Percentiles rank a stretch among this genome's conserved stretches.
phyloP scores from a whole-genome alignment of 75 land plant species.

The Adiantum capillusveneris region DNA sequence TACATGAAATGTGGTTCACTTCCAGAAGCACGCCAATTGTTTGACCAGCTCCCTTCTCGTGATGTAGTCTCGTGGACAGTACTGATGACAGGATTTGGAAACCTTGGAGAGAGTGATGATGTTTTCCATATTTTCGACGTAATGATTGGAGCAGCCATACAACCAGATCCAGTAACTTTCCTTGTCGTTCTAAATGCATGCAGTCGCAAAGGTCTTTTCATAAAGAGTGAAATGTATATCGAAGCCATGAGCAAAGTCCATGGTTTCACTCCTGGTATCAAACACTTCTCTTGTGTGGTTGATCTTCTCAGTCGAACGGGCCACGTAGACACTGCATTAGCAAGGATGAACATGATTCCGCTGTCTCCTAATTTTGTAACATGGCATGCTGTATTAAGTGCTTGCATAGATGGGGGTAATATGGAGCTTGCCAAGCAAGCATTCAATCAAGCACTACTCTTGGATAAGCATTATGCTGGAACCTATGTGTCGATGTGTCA shows the following conservation, averaged over 20 bases:
- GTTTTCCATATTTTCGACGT: constrained; percentile 5
- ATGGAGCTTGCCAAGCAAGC: too few species aligned
- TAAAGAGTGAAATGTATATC: constrained; percentile 2
- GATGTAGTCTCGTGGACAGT: constrained; percentile 18
- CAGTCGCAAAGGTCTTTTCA: constrained; percentile 9
- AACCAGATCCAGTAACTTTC: constrained; percentile 1
- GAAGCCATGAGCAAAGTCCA: constrained; percentile 1
- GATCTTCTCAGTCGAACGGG: constrained; percentile 13
- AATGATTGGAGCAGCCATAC: constrained; percentile 4
- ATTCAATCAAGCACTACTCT: too few species aligned
- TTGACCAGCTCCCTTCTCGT: constrained; percentile 11
- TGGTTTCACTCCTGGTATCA: constrained; percentile 3
- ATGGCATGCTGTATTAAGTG: too few species aligned
- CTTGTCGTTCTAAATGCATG: constrained; percentile 1
- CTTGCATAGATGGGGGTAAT: too few species aligned
- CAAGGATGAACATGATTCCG: constrained; percentile 5
- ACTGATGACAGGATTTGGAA: constrained; percentile 9
- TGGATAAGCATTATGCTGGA: too few species aligned
- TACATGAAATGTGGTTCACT: constrained; percentile 3
- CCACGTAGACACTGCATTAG: constrained; percentile 1
- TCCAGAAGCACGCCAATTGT: constrained; percentile 5
- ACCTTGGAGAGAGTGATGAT: constrained; percentile 8
- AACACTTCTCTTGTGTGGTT: constrained; percentile 16
- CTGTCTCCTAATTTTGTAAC: constrained; percentile 4
- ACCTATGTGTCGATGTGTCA: too few species aligned